These are phyloP conservation scores for Alternaria angustiovoidea DNA, from an alignment of 2,329 filamentous ascomycete species.

Conservation along the genomic window DNA sequence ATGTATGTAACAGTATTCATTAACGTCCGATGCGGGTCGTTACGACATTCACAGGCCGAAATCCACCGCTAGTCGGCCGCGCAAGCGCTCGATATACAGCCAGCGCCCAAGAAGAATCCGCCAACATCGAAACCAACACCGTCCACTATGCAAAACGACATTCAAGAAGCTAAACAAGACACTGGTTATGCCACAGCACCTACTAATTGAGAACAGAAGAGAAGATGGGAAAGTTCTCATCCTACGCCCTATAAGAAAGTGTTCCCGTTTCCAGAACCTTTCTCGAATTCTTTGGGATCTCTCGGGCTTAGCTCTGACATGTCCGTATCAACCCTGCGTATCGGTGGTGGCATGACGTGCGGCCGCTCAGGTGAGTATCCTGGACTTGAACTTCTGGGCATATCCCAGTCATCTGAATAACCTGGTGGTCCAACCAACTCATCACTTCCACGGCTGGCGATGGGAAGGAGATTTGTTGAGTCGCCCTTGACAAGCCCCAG, in stretches of 20 bases:
- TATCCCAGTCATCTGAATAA: constrained; percentile 28
- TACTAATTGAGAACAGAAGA: not conserved
- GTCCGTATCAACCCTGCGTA: constrained; percentile 20
- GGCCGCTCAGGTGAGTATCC: constrained; percentile 16
- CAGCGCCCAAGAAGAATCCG: not conserved
- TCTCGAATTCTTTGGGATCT: constrained; percentile 19
- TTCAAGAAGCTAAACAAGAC: constrained; percentile 2
- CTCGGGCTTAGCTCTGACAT: constrained; percentile 7
- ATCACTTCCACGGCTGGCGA: constrained; percentile 31
- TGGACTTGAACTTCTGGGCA: constrained; percentile 17
- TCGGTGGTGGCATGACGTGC: not conserved
- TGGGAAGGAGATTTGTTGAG: constrained; percentile 47
- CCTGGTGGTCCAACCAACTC: constrained; percentile 24
- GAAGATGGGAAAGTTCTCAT: not conserved
- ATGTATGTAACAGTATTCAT: not conserved
- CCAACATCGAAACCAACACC: not conserved
- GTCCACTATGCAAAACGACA: constrained; percentile 6
- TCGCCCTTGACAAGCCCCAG: constrained; percentile 84
- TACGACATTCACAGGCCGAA: not conserved
- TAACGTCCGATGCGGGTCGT: not conserved
- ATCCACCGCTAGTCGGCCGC: not conserved
- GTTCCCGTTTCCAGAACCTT: not conserved
- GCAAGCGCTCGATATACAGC: not conserved
- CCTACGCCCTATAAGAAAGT: not conserved
- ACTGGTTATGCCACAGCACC: not conserved